phyloP scores from a whole-genome alignment of 2,329 filamentous ascomycete species.

The Exophiala bonariae region DNA sequence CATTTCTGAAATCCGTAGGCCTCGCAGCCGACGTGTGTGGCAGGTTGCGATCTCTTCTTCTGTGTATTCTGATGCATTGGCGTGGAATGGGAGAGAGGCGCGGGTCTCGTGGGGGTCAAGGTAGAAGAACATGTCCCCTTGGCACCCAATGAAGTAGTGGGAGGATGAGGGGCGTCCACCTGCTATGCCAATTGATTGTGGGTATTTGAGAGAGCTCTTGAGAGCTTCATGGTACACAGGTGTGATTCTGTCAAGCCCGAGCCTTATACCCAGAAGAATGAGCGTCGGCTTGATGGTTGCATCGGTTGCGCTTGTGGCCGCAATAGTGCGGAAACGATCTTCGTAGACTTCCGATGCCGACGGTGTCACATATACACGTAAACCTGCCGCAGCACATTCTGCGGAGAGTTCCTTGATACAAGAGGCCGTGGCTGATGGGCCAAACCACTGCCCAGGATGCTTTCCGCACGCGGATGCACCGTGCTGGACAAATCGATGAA shows the following conservation, averaged over 20 bases:
- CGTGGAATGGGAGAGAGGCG: slow-evolving; percentile 67
- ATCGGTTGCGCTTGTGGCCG: slow-evolving; percentile 57
- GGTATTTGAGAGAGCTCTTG: slow-evolving; percentile 77
- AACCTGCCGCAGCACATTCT: slow-evolving; percentile 58
- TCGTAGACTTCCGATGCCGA: slow-evolving; percentile 92
- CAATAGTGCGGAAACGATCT: slow-evolving; percentile 78
- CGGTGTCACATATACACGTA: slow-evolving; percentile 85
- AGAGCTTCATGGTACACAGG: slow-evolving; percentile 95
- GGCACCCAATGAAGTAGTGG: slow-evolving; percentile 72
- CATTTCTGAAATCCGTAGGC: slow-evolving; percentile 86
- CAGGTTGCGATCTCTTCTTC: slow-evolving; percentile 76
- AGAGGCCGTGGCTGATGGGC: slow-evolving; percentile 89
- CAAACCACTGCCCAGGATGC: slow-evolving; percentile 97
- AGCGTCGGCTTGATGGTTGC: slow-evolving; percentile 78
- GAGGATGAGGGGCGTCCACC: slow-evolving; percentile 91
- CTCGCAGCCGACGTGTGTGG: slow-evolving; percentile 80
- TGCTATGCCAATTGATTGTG: slow-evolving; percentile 93
- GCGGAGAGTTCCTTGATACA: slow-evolving; percentile 85
- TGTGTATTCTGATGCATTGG: slow-evolving; percentile 52
- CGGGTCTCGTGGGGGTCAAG: slow-evolving; percentile 90
- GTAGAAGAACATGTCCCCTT: slow-evolving; percentile 84
- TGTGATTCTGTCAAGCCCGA: slow-evolving; percentile 93
- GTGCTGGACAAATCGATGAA: slow-evolving; percentile 89
- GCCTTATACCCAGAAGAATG: slow-evolving; percentile 80
- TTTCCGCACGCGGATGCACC: slow-evolving; percentile 87